A percentile compares a stretch with the other conserved stretches of the same genome.
These are phyloP conservation scores for Eucalyptus regnans DNA, from an alignment of 345 rosid species.

Conservation along the genomic window DNA sequence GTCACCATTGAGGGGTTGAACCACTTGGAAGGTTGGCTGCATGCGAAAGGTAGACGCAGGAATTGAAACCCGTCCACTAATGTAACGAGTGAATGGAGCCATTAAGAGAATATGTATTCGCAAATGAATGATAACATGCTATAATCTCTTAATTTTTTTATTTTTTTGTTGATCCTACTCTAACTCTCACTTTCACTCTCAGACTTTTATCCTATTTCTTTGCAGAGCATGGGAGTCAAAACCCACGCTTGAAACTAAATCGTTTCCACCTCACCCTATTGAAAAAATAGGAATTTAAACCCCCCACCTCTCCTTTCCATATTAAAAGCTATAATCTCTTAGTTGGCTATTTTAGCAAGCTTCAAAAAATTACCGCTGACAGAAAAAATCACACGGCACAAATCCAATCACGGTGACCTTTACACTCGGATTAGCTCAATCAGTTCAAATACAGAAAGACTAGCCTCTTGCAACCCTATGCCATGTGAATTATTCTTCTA, in stretches of 20 bases:
- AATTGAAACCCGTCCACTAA: neutral
- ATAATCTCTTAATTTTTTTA: neutral
- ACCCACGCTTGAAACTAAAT: accelerated
- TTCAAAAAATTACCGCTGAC: neutral
- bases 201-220: accelerated
- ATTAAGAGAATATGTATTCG: accelerated
- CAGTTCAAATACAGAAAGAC: neutral
- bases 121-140: neutral
- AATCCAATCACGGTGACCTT: neutral
- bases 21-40: constrained; percentile 88
- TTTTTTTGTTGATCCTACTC: too few species aligned
- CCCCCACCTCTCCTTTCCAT: accelerated
- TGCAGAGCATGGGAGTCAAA: accelerated
- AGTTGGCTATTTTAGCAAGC: neutral
- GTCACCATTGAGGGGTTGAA: constrained; percentile 94
- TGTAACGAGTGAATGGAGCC: neutral
- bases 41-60: neutral
- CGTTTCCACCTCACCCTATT: accelerated
- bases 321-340: neutral
- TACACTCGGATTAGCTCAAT: neutral
- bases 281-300: accelerated
- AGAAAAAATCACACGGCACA: neutral
- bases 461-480: neutral
- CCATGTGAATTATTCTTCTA: neutral
- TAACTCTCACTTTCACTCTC: too few species aligned